Evolutionary conservation across 2,329 filamentous ascomycete species (phyloP).

Genomic region (Trichoderma asperellum): DNA sequence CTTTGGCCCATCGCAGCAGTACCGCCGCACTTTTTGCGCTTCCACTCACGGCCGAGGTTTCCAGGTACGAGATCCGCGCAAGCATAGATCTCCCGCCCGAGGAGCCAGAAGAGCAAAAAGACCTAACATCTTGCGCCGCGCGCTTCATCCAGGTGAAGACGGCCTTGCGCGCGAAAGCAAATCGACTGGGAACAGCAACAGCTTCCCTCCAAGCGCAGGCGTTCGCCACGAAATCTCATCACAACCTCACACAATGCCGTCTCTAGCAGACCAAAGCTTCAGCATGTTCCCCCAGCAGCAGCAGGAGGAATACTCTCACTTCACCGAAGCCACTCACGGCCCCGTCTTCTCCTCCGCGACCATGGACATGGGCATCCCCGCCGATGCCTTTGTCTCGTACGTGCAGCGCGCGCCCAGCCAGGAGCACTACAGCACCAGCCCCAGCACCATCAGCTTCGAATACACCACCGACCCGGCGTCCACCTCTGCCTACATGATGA

Average conservation of each 20-base stretch:
- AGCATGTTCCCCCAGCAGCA: constrained; percentile 38
- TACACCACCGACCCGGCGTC: constrained; percentile 50
- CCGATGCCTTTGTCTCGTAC: constrained; percentile 50
- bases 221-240: neutral
- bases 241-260: constrained; percentile 34
- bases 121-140: constrained; percentile 8
- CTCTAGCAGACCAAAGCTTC: constrained; percentile 39
- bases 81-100: constrained; percentile 5
- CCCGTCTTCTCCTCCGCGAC: constrained; percentile 47
- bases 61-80: constrained; percentile 1
- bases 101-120: neutral
- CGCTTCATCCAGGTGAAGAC: constrained; percentile 12
- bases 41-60: neutral
- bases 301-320: constrained; percentile 49
- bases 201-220: neutral
- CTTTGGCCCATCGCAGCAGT: neutral
- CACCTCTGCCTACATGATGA: constrained; percentile 50
- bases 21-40: neutral
- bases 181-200: neutral
- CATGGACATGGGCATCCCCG: constrained; percentile 54
- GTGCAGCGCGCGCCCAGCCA: constrained; percentile 39
- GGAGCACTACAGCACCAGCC: constrained; percentile 38
- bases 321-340: constrained; percentile 50
- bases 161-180: constrained; percentile 18
- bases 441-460: constrained; percentile 48